phyloP scores from a whole-genome alignment of 345 rosid species.

The Euphorbia pulcherrima region DNA sequence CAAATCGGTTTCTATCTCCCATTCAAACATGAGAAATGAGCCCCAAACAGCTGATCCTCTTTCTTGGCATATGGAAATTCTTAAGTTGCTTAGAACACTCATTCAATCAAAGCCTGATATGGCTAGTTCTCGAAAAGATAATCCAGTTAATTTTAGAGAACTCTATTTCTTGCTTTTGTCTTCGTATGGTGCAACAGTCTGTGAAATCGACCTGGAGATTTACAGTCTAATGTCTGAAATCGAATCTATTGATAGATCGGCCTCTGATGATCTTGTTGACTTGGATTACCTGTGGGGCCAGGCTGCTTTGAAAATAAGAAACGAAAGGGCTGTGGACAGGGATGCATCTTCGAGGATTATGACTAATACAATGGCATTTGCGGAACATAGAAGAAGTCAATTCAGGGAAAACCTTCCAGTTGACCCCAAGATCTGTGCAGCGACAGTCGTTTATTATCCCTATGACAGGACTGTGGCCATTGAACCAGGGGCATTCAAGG shows the following conservation, averaged over 20 bases:
- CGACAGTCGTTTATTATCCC: conserved; percentile 64
- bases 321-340: conserved; percentile 45
- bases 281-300: conserved; percentile 75
- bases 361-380: conserved; percentile 40
- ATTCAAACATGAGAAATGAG: conserved; percentile 25
- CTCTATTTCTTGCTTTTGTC: conserved; percentile 62
- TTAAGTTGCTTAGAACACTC: conserved; percentile 63
- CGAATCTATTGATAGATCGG: conserved; percentile 40
- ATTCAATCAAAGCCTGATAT: conserved; percentile 29
- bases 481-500: conserved; percentile 1
- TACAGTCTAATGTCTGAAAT: conserved; percentile 58
- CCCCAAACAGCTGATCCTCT: conserved; percentile 28
- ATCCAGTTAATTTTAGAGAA: conserved; percentile 60
- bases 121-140: conserved; percentile 39
- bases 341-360: conserved; percentile 33
- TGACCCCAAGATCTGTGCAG: conserved; percentile 69
- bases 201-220: conserved; percentile 72
- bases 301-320: conserved; percentile 54
- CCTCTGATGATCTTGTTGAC: conserved; percentile 36
- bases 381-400: conserved; percentile 49
- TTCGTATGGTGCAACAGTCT: conserved; percentile 82
- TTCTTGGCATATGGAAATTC: conserved; percentile 54
- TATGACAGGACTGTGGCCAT: conserved; percentile 42
- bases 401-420: conserved; percentile 75
- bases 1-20: conserved; percentile 43